Percentiles rank a stretch among this genome's conserved stretches.
Conservation (phyloP, 2,329 filamentous ascomycete genomes). For the Chrysoporthe austroafricana region DNA sequence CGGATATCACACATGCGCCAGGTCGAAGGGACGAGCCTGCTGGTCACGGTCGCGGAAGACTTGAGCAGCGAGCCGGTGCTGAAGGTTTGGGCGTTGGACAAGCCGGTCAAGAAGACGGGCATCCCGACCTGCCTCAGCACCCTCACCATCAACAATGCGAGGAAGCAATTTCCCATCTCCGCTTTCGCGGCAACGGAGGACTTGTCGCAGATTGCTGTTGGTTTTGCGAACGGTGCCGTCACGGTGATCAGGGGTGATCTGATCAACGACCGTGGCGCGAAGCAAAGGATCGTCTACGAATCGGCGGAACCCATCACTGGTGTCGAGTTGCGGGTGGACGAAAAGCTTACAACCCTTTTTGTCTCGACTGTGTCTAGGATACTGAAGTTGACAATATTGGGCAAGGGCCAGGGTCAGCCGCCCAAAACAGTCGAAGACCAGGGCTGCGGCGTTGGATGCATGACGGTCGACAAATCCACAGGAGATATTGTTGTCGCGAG, state of each 20-base stretch:
- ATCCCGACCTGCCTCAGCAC: constrained; percentile 86
- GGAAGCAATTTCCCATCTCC: constrained; percentile 93
- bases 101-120: constrained; percentile 90
- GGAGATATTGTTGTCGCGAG: constrained; percentile 90
- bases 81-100: constrained; percentile 98
- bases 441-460: constrained; percentile 92
- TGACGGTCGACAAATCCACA: constrained; percentile 80
- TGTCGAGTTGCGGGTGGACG: constrained; percentile 72
- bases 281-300: constrained; percentile 93
- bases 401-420: constrained; percentile 85
- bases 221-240: constrained; percentile 93
- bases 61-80: constrained; percentile 83
- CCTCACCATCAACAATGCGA: constrained; percentile 82
- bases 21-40: constrained; percentile 80
- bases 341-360: constrained; percentile 75
- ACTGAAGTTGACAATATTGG: constrained; percentile 82
- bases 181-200: constrained; percentile 88
- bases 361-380: constrained; percentile 90
- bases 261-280: constrained; percentile 91
- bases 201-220: constrained; percentile 88
- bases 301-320: constrained; percentile 96
- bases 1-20: constrained; percentile 92
- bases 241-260: constrained; percentile 92
- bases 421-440: constrained; percentile 86
- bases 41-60: constrained; percentile 89